A percentile compares a stretch with the other conserved stretches of the same genome.
phyloP scores from a whole-genome alignment of 768 basidiomycete genomes.

The Kwoniella pini region DNA sequence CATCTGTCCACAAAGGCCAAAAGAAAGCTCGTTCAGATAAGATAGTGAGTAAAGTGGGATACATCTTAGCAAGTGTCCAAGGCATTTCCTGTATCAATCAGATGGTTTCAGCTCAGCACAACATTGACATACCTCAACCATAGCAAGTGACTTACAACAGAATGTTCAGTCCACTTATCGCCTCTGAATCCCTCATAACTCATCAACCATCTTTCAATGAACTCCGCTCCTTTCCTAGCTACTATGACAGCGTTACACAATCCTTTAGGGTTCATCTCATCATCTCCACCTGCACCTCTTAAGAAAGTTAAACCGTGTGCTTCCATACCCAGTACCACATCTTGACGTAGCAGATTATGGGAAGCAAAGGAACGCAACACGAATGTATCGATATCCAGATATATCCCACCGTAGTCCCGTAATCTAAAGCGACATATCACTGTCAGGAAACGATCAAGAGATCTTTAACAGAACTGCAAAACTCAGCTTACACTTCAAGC shows the following conservation, averaged over 20 bases:
- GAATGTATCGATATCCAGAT: slow-evolving; percentile 52
- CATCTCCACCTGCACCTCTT: slow-evolving; percentile 22
- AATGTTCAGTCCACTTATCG: slow-evolving; percentile 47
- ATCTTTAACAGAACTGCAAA: too few species aligned
- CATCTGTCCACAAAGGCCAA: slow-evolving; percentile 55
- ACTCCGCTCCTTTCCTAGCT: slow-evolving; percentile 30
- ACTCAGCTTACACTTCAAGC: slow-evolving; percentile 47
- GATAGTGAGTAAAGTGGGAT: slow-evolving; percentile 54
- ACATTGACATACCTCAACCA: too few species aligned
- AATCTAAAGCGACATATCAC: slow-evolving; percentile 23
- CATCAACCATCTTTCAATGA: slow-evolving; percentile 43
- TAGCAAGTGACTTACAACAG: slow-evolving; percentile 47
- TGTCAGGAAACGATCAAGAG: too few species aligned
- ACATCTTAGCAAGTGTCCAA: slow-evolving; percentile 51
- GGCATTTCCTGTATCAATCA: slow-evolving; percentile 46
- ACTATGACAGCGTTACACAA: slow-evolving; percentile 51
- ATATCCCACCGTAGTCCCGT: slow-evolving; percentile 47
- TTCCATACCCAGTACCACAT: slow-evolving; percentile 49
- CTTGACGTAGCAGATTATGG: slow-evolving; percentile 34
- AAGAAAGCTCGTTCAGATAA: slow-evolving; percentile 55
- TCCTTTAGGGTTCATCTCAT: slow-evolving; percentile 48
- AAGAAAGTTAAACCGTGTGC: slow-evolving; percentile 28
- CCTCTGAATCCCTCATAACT: slow-evolving; percentile 46
- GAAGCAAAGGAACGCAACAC: slow-evolving; percentile 38
- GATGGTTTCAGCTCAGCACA: too few species aligned